These are phyloP conservation scores for Trichaptum fuscoviolaceum DNA, from an alignment of 768 basidiomycete species.

Conservation along the genomic window DNA sequence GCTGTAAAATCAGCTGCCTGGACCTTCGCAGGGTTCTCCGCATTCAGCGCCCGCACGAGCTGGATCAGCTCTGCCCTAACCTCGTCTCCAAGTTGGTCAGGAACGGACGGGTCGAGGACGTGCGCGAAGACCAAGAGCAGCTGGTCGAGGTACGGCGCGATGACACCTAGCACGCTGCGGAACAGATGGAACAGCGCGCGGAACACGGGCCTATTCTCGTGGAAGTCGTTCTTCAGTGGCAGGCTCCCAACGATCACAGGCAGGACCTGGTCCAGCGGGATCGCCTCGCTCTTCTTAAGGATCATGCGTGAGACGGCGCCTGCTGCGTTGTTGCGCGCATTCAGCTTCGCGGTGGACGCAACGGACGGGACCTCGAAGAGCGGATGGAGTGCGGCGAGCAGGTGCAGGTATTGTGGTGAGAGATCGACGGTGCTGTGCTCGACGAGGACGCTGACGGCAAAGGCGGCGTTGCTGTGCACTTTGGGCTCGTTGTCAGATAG, in stretches of 20 bases:
- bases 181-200: slow-evolving; percentile 85
- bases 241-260: slow-evolving; percentile 78
- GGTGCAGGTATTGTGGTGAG: slow-evolving; percentile 68
- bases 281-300: slow-evolving; percentile 63
- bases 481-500: slow-evolving; percentile 84
- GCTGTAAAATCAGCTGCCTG: slow-evolving; percentile 69
- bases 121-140: slow-evolving; percentile 74
- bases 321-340: slow-evolving; percentile 95
- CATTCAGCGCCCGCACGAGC: slow-evolving; percentile 66
- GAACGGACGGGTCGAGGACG: slow-evolving; percentile 70
- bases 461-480: slow-evolving; percentile 94
- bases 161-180: slow-evolving; percentile 61
- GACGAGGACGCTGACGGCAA: slow-evolving; percentile 87
- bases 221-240: slow-evolving; percentile 81
- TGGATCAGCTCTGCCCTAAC: slow-evolving; percentile 70
- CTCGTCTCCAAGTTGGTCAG: slow-evolving; percentile 79
- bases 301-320: slow-evolving; percentile 91
- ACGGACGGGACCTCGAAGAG: slow-evolving; percentile 67
- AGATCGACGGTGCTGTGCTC: slow-evolving; percentile 83
- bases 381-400: slow-evolving; percentile 76
- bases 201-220: slow-evolving; percentile 90
- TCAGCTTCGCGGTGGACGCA: slow-evolving; percentile 59
- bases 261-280: slow-evolving; percentile 89
- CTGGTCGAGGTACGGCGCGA: slow-evolving; percentile 73
- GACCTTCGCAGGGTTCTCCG: slow-evolving; percentile 71